phyloP scores from a whole-genome alignment of 2,329 filamentous ascomycete species.

The Aaosphaeria pasadenensis region DNA sequence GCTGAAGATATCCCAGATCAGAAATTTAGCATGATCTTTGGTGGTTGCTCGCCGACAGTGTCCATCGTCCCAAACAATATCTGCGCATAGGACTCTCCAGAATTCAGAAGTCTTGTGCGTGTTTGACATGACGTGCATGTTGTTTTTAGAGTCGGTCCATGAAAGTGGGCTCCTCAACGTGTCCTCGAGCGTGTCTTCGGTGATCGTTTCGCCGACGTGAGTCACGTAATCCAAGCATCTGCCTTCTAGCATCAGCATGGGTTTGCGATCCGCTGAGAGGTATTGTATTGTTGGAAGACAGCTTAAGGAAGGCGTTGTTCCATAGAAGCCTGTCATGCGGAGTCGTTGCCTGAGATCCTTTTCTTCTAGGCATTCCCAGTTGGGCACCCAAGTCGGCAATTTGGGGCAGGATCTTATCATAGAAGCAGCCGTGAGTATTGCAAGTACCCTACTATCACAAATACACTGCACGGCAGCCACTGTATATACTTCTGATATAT shows the following conservation, averaged over 20 bases:
- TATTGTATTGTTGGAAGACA: neutral
- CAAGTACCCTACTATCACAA: slow-evolving; percentile 1
- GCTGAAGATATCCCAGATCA: neutral
- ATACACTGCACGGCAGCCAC: slow-evolving; percentile 6
- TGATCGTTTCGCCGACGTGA: neutral
- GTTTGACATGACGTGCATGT: slow-evolving; percentile 15
- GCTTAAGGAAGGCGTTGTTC: neutral
- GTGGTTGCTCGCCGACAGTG: neutral
- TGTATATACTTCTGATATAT: slow-evolving; percentile 7
- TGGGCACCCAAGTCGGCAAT: slow-evolving; percentile 19
- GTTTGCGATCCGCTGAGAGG: neutral
- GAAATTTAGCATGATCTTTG: neutral
- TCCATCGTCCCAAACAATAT: neutral
- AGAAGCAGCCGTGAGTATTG: slow-evolving; percentile 9
- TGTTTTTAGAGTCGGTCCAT: neutral
- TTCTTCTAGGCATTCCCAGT: slow-evolving; percentile 12
- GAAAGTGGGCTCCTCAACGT: neutral
- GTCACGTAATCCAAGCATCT: neutral
- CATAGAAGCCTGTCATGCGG: slow-evolving; percentile 3
- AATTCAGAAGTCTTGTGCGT: neutral
- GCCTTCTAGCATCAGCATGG: neutral
- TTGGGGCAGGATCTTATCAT: slow-evolving; percentile 11
- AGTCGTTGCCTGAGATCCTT: slow-evolving; percentile 3
- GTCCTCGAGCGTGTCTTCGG: neutral
- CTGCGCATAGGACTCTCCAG: neutral